Percentiles rank a stretch among this genome's conserved stretches.
Evolutionary conservation across 495 filamentous ascomycete species (phyloP).

Genomic region (Penicillium herquei): DNA sequence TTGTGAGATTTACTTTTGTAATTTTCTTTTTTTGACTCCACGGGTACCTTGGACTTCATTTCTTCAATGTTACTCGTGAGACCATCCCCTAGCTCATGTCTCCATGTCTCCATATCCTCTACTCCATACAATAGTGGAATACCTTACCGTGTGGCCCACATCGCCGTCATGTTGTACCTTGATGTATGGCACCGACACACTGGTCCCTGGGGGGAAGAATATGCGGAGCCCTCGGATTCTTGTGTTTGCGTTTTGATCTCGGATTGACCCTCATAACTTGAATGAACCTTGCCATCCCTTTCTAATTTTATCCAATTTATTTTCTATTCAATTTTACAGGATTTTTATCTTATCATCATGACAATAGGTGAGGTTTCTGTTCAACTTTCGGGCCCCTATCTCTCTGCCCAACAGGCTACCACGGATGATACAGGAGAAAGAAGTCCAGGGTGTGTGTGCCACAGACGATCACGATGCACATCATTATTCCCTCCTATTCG

Average conservation of each 20-base stretch:
- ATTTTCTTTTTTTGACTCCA: not conserved
- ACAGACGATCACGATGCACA: conserved; percentile 28
- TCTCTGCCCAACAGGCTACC: conserved; percentile 17
- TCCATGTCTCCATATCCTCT: not conserved
- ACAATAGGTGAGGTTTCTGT: conserved; percentile 3
- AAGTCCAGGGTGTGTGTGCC: conserved; percentile 12
- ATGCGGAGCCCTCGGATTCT: conserved; percentile 32
- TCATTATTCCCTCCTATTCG: conserved; percentile 27
- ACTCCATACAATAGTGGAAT: not conserved
- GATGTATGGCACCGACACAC: conserved; percentile 26
- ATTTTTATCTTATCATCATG: not conserved
- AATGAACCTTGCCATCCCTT: conserved; percentile 14
- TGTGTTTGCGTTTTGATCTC: conserved; percentile 23
- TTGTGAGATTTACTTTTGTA: not conserved
- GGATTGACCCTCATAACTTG: conserved; percentile 6
- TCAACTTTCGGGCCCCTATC: conserved; percentile 16
- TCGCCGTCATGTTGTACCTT: conserved; percentile 18
- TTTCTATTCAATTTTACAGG: not conserved
- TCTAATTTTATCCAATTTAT: not conserved
- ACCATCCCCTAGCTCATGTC: not conserved
- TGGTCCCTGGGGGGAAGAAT: conserved; percentile 29
- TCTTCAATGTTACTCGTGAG: not conserved
- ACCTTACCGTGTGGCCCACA: conserved; percentile 9
- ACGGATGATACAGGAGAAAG: conserved; percentile 6
- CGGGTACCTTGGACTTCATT: not conserved